Evolutionary conservation across 805 yeast genomes (phyloP), one percentile per base, ranked within the genome.

Genomic region (Henningerozyma blattae): DNA sequence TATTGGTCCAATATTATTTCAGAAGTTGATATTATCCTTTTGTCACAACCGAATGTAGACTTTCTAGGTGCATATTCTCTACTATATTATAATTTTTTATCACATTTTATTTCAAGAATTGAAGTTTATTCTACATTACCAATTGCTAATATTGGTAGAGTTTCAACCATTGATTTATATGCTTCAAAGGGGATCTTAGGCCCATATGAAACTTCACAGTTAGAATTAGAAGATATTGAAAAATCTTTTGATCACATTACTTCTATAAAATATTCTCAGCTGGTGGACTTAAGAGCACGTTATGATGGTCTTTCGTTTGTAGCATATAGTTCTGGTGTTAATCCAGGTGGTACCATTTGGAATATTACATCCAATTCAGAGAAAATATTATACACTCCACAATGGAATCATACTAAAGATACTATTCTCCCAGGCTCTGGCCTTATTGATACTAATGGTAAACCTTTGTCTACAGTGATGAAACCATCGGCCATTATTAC

Each of bases 301-400:
- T 62, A 59, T 26, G 75, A 72, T 38, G 83, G 77, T 22, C 54
- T 77, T 25, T 64, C 72, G 3, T 61, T 89, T 16, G 77, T 94
- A 0, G 94, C 96, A 0, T 75, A 77, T 45, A 86, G 82, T 53
- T 77, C 96, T 0, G 99, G 99, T 3, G 95, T 84, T 50, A 68
- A 94, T 0, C 65, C 91, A 19, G 99, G 99, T 40, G 97, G 98
- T 12, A 75, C 94, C 0, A 73, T 87, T 30, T 87, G 96, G 96
- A 62, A 77, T 25, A 54, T 89, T 9, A 68, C 70, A 30, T 76
- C 77, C 36, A 75, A 79, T 40, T 70, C 77, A 14, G 96, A 89
- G 44, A 78, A 78, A 41, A 61, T 87, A n/a, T 63, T 89, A 3
- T 84, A 85, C 54, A 94, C 95, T 0, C 86, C 91, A 2, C 75